Base-by-base conservation (phyloP, 176 grass and related monocot species). In the Musa acuminata region DNA sequence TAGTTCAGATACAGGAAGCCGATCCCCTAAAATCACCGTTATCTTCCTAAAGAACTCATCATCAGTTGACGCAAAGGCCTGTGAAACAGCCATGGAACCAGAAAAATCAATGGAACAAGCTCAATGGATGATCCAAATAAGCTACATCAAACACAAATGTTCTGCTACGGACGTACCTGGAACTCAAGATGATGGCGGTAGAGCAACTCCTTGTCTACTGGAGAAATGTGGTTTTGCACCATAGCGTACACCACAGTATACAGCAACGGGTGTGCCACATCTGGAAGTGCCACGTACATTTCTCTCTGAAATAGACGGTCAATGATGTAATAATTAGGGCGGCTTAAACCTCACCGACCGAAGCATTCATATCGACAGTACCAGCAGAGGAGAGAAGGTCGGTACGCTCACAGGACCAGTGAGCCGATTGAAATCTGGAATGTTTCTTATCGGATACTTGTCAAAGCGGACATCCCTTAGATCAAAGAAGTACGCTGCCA, bases 401-500 rank as follows among this genome's bases (percentile, higher is more conserved):
- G 62, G 80, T 75, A 80, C 72, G 25, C 92, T 89, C 80, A 92
- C 89, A 78, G 69, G 79, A 82, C 74, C 55, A 87, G 3, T 0
- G 35, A 80, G 63, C 75, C 68, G 75, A 86, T 84, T 87, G 84
- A 87, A 79, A 75, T 84, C 84, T 58, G 73, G 67, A 2, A 58
- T 63, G 72, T 80, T 59, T 74, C 78, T 87, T 80, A 81, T 84
- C 62, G 73, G 72, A 66, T 83, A 74, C 73, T 62, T 71, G 24
- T 89, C 64, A 73, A 92, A 87, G 73, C 75, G 80, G 77, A 82
- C 81, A 63, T 64, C 80, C 74, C 92, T 96, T 80, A 96, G 67
- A 53, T 65, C 92, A 83, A 89, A 85, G 76, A 96, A 87, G 80
- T 92, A 96, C 64, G 92, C 89, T 96, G 82, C 77, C 35, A 43